Conservation (phyloP, 129 eudicot genomes). For the Deinandra increscens region DNA sequence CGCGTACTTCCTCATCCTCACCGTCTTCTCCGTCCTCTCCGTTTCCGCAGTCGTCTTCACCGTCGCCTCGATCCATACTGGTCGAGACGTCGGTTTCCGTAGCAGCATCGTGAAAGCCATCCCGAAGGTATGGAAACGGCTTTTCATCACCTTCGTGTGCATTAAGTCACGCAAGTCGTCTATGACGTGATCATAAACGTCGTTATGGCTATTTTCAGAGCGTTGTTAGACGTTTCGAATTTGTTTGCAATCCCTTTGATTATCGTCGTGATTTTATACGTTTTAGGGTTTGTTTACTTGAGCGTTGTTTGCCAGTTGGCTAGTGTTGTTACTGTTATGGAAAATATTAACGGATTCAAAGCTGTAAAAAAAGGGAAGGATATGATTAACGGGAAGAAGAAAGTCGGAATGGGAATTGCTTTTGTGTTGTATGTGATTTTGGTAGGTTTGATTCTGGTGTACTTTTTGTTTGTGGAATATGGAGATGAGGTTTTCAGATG, state of each 20-base stretch:
- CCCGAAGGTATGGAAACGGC: slow-evolving; percentile 41
- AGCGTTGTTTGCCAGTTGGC: slow-evolving; percentile 33
- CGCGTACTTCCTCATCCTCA: slow-evolving; percentile 40
- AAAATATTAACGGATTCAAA: slow-evolving; percentile 17
- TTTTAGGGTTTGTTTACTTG: slow-evolving; percentile 26
- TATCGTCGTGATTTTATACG: neutral
- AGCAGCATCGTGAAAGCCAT: slow-evolving; percentile 36
- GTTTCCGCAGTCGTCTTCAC: slow-evolving; percentile 69
- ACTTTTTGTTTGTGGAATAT: slow-evolving; percentile 17
- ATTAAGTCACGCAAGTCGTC: slow-evolving; percentile 17
- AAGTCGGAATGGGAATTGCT: slow-evolving; percentile 25
- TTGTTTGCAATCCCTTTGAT: too few species aligned
- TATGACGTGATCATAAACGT: neutral
- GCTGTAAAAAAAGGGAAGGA: slow-evolving; percentile 28
- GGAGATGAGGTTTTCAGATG: neutral
- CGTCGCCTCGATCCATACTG: slow-evolving; percentile 48
- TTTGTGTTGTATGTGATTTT: slow-evolving; percentile 17
- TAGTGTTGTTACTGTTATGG: slow-evolving; percentile 35
- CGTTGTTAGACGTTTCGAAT: too few species aligned
- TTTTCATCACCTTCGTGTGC: slow-evolving; percentile 21
- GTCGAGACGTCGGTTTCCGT: slow-evolving; percentile 35
- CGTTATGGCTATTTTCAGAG: neutral
- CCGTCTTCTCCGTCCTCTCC: slow-evolving; percentile 47
- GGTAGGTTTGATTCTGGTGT: slow-evolving; percentile 4
- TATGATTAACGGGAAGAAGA: slow-evolving; percentile 29